phyloP scores from a whole-genome alignment of 2,329 filamentous ascomycete genomes.

The Myriangium duriaei region DNA sequence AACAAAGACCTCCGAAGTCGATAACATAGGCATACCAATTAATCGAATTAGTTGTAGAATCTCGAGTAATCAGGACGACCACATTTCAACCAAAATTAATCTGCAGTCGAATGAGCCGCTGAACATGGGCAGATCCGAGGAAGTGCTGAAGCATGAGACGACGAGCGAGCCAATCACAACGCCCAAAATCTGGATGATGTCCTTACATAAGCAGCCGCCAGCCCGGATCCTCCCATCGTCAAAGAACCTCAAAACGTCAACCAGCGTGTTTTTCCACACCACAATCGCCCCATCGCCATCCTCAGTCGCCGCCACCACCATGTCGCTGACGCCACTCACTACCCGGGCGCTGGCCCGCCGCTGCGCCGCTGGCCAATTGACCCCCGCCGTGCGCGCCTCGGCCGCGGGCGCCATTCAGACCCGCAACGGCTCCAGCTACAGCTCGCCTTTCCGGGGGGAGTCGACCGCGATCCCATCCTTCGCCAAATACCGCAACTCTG shows the following conservation, averaged over 20 bases:
- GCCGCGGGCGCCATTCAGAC: constrained; percentile 29
- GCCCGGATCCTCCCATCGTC: neutral
- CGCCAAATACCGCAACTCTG: constrained; percentile 68
- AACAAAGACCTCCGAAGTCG: too few species aligned
- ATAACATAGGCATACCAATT: too few species aligned
- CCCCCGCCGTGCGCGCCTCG: constrained; percentile 32
- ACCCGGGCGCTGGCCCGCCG: constrained; percentile 35
- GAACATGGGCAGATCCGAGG: too few species aligned
- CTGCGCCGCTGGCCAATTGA: constrained; percentile 33
- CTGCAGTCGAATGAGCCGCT: too few species aligned
- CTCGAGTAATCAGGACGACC: too few species aligned
- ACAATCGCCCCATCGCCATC: constrained; percentile 4
- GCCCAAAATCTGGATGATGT: neutral
- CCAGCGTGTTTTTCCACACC: constrained; percentile 5
- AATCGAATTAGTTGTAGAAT: too few species aligned
- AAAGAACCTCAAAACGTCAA: neutral
- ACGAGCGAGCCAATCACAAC: neutral
- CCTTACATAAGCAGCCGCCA: neutral
- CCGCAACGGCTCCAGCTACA: constrained; percentile 35
- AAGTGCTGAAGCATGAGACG: too few species aligned
- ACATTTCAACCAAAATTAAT: too few species aligned
- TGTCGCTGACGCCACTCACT: constrained; percentile 37
- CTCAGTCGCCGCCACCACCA: constrained; percentile 27
- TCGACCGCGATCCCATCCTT: constrained; percentile 76
- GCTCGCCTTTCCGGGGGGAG: constrained; percentile 42